Base-by-base conservation (phyloP, 768 basidiomycete species). In the Tephrocybe rancida region DNA sequence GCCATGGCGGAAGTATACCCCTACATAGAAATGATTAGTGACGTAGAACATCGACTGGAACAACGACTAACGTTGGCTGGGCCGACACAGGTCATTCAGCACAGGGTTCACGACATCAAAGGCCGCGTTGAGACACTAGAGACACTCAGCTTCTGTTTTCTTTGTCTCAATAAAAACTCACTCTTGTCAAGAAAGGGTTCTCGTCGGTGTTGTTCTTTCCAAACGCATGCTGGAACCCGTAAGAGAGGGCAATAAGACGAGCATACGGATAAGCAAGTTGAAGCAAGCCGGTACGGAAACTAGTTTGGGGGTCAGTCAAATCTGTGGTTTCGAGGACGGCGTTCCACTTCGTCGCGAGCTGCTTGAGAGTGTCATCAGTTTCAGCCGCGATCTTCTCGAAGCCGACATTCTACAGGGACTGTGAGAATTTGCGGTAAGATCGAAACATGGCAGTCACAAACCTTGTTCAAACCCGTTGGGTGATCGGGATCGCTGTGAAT, bases 381-480 rank as follows among this genome's bases (percentile, higher is more conserved):
- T 82, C 81, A 10, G 79, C 80, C 11, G 89, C 85, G 13, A 90
- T 72, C 29, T 65, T 68, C 50, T 87, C 84, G 48, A 92, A 79
- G 55, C 90, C 84, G 5, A 84, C 73, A 26, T 76, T 75, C 88
- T 90, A 42, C 39, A 52, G 26, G 4, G 11, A 22, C 34, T 44
- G 38, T 29, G 18, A 45, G 47, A 22, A 27, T 27, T 44, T 25
- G 27, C 51, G 39, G 47, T 6, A 21, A 39, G 22, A 10, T 13
- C 38, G 37, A 35, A 14, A 27, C 25, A 32, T 37, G 18, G 32
- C 41, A 41, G 22, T 44, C 45, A 59, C 67, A 38, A 48, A 85
- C 90, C 81, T 84, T 90, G 67, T 91, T 89, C 56, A 92, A 68
- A 0, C 89, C 88, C 14, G 83, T 87, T 0, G 89, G 88, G 57